Percentiles rank a stretch among this genome's conserved stretches.
Evolutionary conservation across 805 yeast genomes (phyloP).

Genomic region (Yarrowia sp.): DNA sequence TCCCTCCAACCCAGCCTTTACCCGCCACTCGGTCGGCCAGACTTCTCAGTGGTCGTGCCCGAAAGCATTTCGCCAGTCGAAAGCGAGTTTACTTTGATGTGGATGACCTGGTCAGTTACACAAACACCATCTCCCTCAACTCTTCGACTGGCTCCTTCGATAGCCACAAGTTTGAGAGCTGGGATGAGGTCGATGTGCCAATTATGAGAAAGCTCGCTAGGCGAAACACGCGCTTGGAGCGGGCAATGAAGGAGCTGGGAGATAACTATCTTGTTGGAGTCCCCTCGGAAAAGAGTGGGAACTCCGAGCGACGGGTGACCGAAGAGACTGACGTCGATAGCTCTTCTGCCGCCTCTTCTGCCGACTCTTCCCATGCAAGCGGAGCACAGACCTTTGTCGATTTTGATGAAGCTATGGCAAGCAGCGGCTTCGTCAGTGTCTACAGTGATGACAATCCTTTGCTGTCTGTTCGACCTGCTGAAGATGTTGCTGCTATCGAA

Average conservation of each 20-base stretch:
- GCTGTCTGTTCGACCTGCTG: neutral
- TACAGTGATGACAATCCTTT: neutral
- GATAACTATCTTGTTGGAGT: constrained; percentile 8
- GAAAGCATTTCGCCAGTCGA: constrained; percentile 45
- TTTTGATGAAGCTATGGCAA: constrained; percentile 6
- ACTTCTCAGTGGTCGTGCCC: constrained; percentile 1
- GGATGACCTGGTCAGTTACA: constrained; percentile 52
- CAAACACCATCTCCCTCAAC: constrained; percentile 22
- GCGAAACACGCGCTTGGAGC: constrained; percentile 2
- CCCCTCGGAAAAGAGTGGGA: neutral
- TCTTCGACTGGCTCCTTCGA: constrained; percentile 18
- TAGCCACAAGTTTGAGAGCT: constrained; percentile 5
- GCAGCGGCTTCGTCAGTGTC: neutral
- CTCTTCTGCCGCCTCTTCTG: neutral
- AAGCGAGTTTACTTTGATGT: constrained; percentile 68
- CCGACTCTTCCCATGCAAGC: neutral
- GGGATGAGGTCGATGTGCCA: constrained; percentile 4
- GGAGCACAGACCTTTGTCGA: constrained; percentile 8
- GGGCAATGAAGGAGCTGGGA: constrained; percentile 8
- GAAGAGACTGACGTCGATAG: constrained; percentile 12
- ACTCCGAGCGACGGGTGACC: neutral
- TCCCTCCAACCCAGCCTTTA: neutral
- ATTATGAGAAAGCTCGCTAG: constrained; percentile 13
- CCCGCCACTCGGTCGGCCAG: neutral
- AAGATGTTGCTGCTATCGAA: neutral